These are phyloP conservation scores for Prunus padus DNA, from an alignment of 306 rosid genomes.

Conservation along the genomic window DNA sequence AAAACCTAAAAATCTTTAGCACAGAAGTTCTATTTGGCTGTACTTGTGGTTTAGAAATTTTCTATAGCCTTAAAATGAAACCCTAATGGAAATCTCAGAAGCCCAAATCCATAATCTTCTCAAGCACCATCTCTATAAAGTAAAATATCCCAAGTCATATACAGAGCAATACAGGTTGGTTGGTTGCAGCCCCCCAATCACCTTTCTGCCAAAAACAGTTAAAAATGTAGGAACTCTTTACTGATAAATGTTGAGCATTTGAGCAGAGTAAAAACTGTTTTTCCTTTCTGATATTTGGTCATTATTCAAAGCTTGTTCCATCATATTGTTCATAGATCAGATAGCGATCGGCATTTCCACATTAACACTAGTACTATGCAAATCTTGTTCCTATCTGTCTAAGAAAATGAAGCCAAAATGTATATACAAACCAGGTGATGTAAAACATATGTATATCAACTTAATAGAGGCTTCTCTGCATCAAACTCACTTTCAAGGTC, in stretches of 20 bases:
- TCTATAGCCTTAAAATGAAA: not conserved
- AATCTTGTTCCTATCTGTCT: not conserved
- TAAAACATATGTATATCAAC: constrained; percentile 27
- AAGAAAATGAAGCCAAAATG: not conserved
- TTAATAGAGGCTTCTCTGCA: constrained; percentile 62
- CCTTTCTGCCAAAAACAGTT: constrained; percentile 10
- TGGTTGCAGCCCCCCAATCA: not conserved
- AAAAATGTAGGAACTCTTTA: not conserved
- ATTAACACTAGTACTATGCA: not conserved
- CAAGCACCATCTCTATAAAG: constrained; percentile 5
- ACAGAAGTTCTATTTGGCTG: not conserved
- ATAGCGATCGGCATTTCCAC: not conserved
- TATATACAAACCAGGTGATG: constrained; percentile 3
- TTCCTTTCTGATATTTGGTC: not conserved
- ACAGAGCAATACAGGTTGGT: not conserved
- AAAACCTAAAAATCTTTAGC: too few relatives aligned
- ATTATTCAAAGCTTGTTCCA: not conserved
- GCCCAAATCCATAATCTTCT: constrained; percentile 10
- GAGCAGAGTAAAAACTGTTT: not conserved
- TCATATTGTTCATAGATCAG: not conserved
- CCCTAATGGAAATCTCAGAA: not conserved
- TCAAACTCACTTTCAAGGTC: constrained; percentile 49
- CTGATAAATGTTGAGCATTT: not conserved
- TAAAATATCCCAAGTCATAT: not conserved
- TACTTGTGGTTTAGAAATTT: not conserved